A percentile compares a stretch with the other conserved stretches of the same genome.
Conservation (phyloP, 768 basidiomycete genomes). For the Boletus vinaceobasis region DNA sequence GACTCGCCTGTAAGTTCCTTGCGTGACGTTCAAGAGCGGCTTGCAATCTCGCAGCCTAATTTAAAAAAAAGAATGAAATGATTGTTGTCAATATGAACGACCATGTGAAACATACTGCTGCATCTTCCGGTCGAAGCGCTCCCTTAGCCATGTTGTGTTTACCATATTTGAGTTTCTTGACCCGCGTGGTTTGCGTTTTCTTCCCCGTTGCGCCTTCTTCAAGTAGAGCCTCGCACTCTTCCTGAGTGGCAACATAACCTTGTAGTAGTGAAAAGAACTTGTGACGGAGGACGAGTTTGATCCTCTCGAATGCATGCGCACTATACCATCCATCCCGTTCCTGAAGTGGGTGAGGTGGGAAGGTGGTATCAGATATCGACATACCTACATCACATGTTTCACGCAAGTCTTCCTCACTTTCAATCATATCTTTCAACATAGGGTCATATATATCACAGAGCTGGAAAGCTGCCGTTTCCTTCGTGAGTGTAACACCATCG, state of each 20-base stretch:
- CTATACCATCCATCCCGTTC: conserved; percentile 91
- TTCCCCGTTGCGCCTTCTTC: conserved; percentile 27
- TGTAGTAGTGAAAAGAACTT: conserved; percentile 81
- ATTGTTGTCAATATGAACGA: background rate
- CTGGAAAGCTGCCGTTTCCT: conserved; percentile 91
- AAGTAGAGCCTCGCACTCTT: conserved; percentile 69
- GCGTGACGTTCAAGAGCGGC: conserved; percentile 55
- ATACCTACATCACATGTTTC: conserved; percentile 70
- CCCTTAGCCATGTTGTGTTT: conserved; percentile 92
- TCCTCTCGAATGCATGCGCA: conserved; percentile 69
- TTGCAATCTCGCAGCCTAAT: conserved; percentile 64
- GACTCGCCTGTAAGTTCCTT: conserved; percentile 27
- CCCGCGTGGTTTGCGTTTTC: conserved; percentile 38
- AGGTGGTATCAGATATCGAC: background rate
- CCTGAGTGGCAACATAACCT: conserved; percentile 67
- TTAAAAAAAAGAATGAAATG: background rate
- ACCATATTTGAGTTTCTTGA: conserved; percentile 56
- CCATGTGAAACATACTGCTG: conserved; percentile 52
- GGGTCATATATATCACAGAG: conserved; percentile 89
- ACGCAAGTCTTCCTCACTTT: conserved; percentile 63
- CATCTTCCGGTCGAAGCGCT: conserved; percentile 76
- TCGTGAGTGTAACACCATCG: conserved; percentile 75
- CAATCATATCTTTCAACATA: conserved; percentile 78
- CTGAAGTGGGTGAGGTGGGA: conserved; percentile 32
- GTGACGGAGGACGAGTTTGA: conserved; percentile 79